A percentile compares a stretch with the other conserved stretches of the same genome.
These are phyloP conservation scores for Podaxis sp. DNA, from an alignment of 768 basidiomycete species.

Conservation along the genomic window DNA sequence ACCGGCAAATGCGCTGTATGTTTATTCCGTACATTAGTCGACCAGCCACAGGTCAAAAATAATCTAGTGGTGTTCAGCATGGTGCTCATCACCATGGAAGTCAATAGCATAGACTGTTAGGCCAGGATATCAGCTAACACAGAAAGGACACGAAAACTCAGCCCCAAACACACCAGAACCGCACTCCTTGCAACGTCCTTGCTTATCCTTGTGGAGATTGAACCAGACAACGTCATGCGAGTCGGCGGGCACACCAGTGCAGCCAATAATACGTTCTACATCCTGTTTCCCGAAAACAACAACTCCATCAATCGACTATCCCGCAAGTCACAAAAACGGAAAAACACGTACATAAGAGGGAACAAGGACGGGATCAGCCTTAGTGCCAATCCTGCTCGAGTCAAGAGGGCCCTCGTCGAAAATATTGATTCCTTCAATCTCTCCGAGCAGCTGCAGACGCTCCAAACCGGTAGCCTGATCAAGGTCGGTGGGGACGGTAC, in stretches of 20 bases:
- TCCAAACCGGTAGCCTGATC: slow-evolving; percentile 96
- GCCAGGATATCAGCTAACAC: slow-evolving; percentile 3
- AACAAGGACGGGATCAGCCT: slow-evolving; percentile 84
- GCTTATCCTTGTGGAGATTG: slow-evolving; percentile 60
- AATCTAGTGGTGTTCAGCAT: slow-evolving; percentile 41
- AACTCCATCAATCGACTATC: slow-evolving; percentile 2
- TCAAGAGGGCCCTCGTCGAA: slow-evolving; percentile 90
- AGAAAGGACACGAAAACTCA: not conserved
- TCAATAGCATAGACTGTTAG: slow-evolving; percentile 70
- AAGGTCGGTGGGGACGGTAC: slow-evolving; percentile 79
- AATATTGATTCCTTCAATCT: slow-evolving; percentile 82
- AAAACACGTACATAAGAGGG: slow-evolving; percentile 70
- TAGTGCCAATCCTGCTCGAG: slow-evolving; percentile 83
- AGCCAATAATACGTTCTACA: slow-evolving; percentile 83
- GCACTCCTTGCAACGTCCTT: slow-evolving; percentile 87
- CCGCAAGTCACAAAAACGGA: slow-evolving; percentile 3
- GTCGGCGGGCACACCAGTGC: slow-evolving; percentile 93
- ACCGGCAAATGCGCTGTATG: not conserved
- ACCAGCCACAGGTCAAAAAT: not conserved
- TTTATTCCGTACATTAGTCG: not conserved
- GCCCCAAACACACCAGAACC: slow-evolving; percentile 70
- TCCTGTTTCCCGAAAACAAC: slow-evolving; percentile 46
- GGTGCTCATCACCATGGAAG: slow-evolving; percentile 60
- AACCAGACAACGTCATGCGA: slow-evolving; percentile 95
- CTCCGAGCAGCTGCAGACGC: slow-evolving; percentile 89